These are phyloP conservation scores for Dactylellina haptotyla DNA, from an alignment of 2,329 filamentous ascomycete species.

Conservation along the genomic window DNA sequence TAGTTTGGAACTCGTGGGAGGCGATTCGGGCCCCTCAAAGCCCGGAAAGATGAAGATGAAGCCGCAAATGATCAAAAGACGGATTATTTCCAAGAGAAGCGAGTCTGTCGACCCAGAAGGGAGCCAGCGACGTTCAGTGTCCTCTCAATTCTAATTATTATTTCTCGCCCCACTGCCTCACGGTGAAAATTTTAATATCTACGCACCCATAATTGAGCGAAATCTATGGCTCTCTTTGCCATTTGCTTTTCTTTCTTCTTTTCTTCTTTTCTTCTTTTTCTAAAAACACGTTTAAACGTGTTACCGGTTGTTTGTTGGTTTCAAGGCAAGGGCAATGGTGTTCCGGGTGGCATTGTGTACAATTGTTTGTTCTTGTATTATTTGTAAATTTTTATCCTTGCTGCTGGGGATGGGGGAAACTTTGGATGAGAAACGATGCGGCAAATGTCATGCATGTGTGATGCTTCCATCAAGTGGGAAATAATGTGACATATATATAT, in stretches of 20 bases:
- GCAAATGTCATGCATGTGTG: too few species aligned
- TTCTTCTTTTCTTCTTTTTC: neutral
- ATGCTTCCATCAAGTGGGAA: too few species aligned
- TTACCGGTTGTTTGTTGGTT: too few species aligned
- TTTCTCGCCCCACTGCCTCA: slow-evolving; percentile 3
- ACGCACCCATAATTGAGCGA: too few species aligned
- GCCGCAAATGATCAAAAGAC: slow-evolving; percentile 12
- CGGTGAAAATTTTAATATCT: too few species aligned
- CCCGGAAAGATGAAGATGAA: slow-evolving; percentile 28
- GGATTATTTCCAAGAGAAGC: slow-evolving; percentile 7
- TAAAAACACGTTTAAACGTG: too few species aligned
- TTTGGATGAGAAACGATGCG: too few species aligned
- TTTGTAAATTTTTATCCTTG: neutral
- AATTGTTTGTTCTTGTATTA: neutral
- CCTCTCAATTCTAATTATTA: slow-evolving; percentile 20
- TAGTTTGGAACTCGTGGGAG: slow-evolving; percentile 30
- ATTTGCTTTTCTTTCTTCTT: neutral
- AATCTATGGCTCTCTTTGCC: neutral
- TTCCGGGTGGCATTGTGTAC: too few species aligned
- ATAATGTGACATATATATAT: too few species aligned
- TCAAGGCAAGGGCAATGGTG: too few species aligned
- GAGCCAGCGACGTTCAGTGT: slow-evolving; percentile 13
- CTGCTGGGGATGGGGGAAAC: too few species aligned
- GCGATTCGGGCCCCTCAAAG: neutral
- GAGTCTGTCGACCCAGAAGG: slow-evolving; percentile 15